Evolutionary conservation across 176 grass and related monocot genomes (phyloP).

Genomic region (Oropetium thomaeum): DNA sequence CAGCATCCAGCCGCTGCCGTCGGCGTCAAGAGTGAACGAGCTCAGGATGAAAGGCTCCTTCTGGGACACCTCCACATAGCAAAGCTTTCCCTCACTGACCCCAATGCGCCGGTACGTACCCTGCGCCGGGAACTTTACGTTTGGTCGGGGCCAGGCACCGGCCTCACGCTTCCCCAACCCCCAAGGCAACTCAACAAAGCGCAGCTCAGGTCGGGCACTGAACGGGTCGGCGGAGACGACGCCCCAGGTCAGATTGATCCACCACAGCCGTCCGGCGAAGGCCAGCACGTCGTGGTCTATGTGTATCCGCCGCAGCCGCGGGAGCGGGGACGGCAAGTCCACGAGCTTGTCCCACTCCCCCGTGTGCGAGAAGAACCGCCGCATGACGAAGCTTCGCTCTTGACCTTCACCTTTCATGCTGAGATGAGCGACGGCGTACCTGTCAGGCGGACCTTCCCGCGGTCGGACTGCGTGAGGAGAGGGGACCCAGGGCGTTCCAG

Average conservation of each 20-base stretch:
- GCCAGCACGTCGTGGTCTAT: constrained; percentile 7
- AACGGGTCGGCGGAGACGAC: constrained; percentile 32
- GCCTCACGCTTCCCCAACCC: constrained; percentile 11
- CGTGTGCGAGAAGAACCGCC: constrained; percentile 33
- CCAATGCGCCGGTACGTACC: constrained; percentile 3
- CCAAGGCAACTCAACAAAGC: constrained; percentile 19
- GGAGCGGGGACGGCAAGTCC: not conserved
- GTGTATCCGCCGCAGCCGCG: not conserved
- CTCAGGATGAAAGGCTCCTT: constrained; percentile 26
- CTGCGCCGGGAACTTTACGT: not conserved
- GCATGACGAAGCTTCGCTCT: not conserved
- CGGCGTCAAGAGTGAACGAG: not conserved
- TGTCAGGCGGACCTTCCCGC: not conserved
- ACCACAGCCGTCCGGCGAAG: constrained; percentile 29
- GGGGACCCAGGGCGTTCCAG: not conserved
- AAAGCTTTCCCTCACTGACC: constrained; percentile 36
- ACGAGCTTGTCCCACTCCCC: constrained; percentile 20
- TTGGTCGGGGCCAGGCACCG: not conserved
- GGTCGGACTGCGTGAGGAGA: constrained; percentile 17
- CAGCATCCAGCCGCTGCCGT: constrained; percentile 8
- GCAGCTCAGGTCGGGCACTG: constrained; percentile 17
- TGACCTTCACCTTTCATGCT: not conserved
- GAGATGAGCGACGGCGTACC: constrained; percentile 34
- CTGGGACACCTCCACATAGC: constrained; percentile 26
- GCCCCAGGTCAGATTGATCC: constrained; percentile 28